phyloP scores from a whole-genome alignment of 1,139 yeast species.

The Suhomyces atakaporum region DNA sequence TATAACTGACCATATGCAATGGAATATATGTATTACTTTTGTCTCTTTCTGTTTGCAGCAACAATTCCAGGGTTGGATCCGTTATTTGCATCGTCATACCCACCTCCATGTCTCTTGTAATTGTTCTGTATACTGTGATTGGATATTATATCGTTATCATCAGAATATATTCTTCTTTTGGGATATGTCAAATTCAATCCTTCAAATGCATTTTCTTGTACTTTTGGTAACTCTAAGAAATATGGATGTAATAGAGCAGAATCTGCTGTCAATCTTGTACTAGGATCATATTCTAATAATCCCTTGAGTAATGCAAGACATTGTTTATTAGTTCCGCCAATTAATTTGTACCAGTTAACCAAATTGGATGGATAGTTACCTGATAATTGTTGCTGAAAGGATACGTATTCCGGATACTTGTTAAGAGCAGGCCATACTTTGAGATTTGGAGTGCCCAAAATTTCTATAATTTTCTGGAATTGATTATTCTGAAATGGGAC shows the following conservation, averaged over 20 bases:
- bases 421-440: slow-evolving; percentile 76
- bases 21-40: too few relatives aligned
- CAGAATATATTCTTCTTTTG: slow-evolving; percentile 72
- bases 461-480: slow-evolving; percentile 84
- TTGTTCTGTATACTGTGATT: slow-evolving; percentile 19
- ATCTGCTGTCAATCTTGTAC: slow-evolving; percentile 66
- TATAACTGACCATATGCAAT: too few relatives aligned
- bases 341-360: slow-evolving; percentile 80
- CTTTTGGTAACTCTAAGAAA: slow-evolving; percentile 69
- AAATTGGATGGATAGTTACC: slow-evolving; percentile 68
- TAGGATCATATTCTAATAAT: slow-evolving; percentile 81
- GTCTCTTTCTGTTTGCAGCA: slow-evolving; percentile 29
- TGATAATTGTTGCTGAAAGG: slow-evolving; percentile 51
- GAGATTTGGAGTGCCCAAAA: slow-evolving; percentile 81
- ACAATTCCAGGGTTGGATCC: slow-evolving; percentile 2
- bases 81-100: slow-evolving; percentile 12
- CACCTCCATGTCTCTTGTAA: slow-evolving; percentile 27
- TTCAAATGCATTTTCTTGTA: slow-evolving; percentile 69
- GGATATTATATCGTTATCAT: slow-evolving; percentile 66
- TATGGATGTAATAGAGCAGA: slow-evolving; percentile 75
- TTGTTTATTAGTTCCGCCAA: slow-evolving; percentile 69
- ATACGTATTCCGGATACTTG: slow-evolving; percentile 81
- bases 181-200: slow-evolving; percentile 67
- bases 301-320: slow-evolving; percentile 67
- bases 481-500: slow-evolving; percentile 95